Conservation (phyloP, 192 early-diverging fungal species). For the Umbelopsis vinacea region DNA sequence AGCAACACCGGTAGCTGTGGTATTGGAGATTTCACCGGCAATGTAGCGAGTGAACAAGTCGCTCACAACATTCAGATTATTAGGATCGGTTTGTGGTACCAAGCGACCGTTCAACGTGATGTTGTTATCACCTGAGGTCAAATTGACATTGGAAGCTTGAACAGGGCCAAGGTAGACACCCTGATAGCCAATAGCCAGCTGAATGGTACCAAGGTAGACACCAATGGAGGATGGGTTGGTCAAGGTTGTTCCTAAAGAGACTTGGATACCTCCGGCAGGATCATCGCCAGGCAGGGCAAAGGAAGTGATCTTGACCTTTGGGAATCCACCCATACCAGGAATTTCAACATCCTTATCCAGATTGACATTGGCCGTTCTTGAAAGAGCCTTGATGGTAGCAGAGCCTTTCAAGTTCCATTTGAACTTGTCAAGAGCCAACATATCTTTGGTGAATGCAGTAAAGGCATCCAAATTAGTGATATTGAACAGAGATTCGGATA, state of each 20-base stretch:
- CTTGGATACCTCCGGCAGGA: conserved; percentile 55
- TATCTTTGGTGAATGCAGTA: conserved; percentile 48
- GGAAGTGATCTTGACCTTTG: conserved; percentile 48
- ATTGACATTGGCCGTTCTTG: conserved; percentile 45
- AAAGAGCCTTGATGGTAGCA: conserved; percentile 45
- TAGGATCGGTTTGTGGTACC: conserved; percentile 49
- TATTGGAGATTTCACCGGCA: conserved; percentile 46
- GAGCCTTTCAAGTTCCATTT: conserved; percentile 51
- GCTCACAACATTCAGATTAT: conserved; percentile 45
- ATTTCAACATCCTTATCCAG: conserved; percentile 52
- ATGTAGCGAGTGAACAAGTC: conserved; percentile 56
- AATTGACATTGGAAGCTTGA: conserved; percentile 39
- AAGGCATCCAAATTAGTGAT: conserved; percentile 50
- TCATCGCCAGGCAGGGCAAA: conserved; percentile 58
- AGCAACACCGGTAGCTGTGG: conserved; percentile 49
- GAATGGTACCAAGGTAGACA: conserved; percentile 55
- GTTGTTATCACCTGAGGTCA: conserved; percentile 42
- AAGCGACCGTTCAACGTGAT: conserved; percentile 54
- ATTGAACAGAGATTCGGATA: conserved; percentile 37
- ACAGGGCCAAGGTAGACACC: conserved; percentile 53
- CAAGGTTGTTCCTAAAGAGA: conserved; percentile 54
- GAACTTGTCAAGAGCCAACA: conserved; percentile 50
- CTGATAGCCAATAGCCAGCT: conserved; percentile 51
- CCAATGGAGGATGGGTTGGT: conserved; percentile 57
- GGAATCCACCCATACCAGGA: conserved; percentile 60